phyloP scores from a whole-genome alignment of 371 early-diverging fungal species.

The Sporodiniella umbellata region DNA sequence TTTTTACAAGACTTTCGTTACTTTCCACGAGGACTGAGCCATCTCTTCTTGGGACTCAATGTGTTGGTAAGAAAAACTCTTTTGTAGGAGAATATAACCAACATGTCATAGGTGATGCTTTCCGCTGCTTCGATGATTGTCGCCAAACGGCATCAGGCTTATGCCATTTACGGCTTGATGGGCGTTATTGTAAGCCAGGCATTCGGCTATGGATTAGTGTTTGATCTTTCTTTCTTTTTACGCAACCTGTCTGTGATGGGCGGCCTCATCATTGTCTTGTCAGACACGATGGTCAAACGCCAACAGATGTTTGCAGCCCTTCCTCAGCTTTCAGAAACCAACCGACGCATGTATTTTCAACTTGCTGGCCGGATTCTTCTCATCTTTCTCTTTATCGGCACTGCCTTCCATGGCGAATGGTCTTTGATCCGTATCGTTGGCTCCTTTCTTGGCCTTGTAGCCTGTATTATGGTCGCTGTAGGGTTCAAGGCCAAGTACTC shows the following conservation, averaged over 20 bases:
- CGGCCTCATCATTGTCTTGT: slow-evolving; percentile 91
- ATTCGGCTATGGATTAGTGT: slow-evolving; percentile 90
- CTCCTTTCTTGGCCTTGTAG: slow-evolving; percentile 70
- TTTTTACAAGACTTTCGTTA: slow-evolving; percentile 77
- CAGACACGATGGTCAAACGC: slow-evolving; percentile 66
- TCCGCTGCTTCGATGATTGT: slow-evolving; percentile 77
- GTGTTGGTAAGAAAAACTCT: slow-evolving; percentile 71
- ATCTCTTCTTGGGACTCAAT: slow-evolving; percentile 82
- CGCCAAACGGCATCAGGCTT: slow-evolving; percentile 70
- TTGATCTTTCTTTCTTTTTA: slow-evolving; percentile 86
- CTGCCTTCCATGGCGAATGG: slow-evolving; percentile 85
- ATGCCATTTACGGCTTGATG: slow-evolving; percentile 79
- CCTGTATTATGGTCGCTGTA: slow-evolving; percentile 92
- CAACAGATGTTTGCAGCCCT: slow-evolving; percentile 85
- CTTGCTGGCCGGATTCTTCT: slow-evolving; percentile 90
- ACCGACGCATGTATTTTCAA: slow-evolving; percentile 82
- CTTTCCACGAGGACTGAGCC: slow-evolving; percentile 75
- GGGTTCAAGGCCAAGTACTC: slow-evolving; percentile 97
- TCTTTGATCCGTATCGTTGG: slow-evolving; percentile 67
- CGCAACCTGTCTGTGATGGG: slow-evolving; percentile 91
- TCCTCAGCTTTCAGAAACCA: slow-evolving; percentile 78
- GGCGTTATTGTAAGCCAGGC: slow-evolving; percentile 83
- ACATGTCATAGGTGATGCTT: slow-evolving; percentile 66
- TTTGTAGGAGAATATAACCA: no score
- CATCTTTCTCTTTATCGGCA: slow-evolving; percentile 88